Conservation (phyloP, 2,329 filamentous ascomycete species). For the Penicillium sp. region DNA sequence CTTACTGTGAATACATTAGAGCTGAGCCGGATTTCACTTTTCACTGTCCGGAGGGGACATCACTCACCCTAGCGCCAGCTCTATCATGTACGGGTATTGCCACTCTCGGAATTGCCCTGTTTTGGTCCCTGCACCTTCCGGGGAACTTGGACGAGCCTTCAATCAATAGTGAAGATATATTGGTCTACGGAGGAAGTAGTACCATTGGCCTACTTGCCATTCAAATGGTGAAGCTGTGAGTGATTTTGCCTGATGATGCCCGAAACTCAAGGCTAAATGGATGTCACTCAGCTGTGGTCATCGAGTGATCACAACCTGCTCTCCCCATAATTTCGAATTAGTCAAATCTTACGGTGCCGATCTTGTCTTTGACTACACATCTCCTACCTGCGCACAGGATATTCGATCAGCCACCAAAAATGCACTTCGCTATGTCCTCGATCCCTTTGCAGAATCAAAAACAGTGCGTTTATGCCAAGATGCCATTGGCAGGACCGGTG, state of each 20-base stretch:
- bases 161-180: slow-evolving; percentile 11
- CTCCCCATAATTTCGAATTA: slow-evolving; percentile 32
- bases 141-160: slow-evolving; percentile 12
- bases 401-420: slow-evolving; percentile 38
- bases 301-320: slow-evolving; percentile 36
- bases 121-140: slow-evolving; percentile 23
- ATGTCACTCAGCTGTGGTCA: slow-evolving; percentile 23
- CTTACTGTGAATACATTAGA: slow-evolving; percentile 22
- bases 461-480: slow-evolving; percentile 21
- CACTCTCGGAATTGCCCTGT: slow-evolving; percentile 23
- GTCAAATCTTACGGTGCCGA: slow-evolving; percentile 37
- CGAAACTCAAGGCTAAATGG: neutral
- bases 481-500: slow-evolving; percentile 21
- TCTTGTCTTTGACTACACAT: slow-evolving; percentile 38
- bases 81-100: slow-evolving; percentile 22
- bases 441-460: slow-evolving; percentile 22
- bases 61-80: slow-evolving; percentile 6
- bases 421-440: slow-evolving; percentile 18
- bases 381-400: slow-evolving; percentile 28
- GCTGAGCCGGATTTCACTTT: slow-evolving; percentile 16
- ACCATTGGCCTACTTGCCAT: slow-evolving; percentile 22
- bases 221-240: slow-evolving; percentile 24
- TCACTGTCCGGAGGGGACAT: slow-evolving; percentile 13
- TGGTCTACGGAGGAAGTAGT: slow-evolving; percentile 23
- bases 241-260: neutral